Percentiles rank a stretch among this genome's conserved stretches.
Conservation (phyloP, 2,329 filamentous ascomycete genomes). For the Nemania serpens region DNA sequence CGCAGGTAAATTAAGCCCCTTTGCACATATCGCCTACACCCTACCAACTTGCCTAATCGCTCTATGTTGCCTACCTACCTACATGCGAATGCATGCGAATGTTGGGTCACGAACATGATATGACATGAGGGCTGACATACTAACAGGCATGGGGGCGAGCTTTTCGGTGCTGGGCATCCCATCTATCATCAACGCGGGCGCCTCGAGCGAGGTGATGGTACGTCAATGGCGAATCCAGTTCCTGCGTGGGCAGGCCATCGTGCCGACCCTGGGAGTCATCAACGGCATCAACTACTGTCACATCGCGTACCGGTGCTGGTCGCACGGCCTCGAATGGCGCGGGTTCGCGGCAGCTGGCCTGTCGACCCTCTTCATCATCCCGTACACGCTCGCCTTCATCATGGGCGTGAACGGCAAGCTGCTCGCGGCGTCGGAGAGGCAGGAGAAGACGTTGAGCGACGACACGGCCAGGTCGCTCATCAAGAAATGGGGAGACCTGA, state of each 20-base stretch:
- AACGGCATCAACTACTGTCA: conserved; percentile 30
- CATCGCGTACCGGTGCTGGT: conserved; percentile 29
- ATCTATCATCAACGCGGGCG: conserved; percentile 27
- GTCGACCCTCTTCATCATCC: conserved; percentile 32
- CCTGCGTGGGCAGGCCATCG: conserved; percentile 25
- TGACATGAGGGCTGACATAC: conserved; percentile 7
- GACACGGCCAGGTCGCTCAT: conserved; percentile 35
- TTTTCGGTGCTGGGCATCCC: conserved; percentile 29
- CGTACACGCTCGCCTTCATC: conserved; percentile 32
- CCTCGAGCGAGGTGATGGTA: conserved; percentile 29
- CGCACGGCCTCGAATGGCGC: conserved; percentile 31
- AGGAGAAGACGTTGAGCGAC: conserved; percentile 32
- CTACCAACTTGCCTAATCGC: no score
- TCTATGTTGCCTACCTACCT: neutral
- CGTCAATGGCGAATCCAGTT: conserved; percentile 34
- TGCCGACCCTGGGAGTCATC: conserved; percentile 23
- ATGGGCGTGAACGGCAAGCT: conserved; percentile 28
- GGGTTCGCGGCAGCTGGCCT: conserved; percentile 32
- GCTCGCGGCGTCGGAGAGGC: conserved; percentile 22
- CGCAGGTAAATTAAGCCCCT: conserved; percentile 21
- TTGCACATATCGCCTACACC: neutral
- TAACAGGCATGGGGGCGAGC: conserved; percentile 28
- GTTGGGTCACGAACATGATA: neutral
- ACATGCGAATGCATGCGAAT: no score
- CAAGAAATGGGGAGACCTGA: conserved; percentile 37